Conservation (phyloP, 768 basidiomycete species). For the Dacryopinax primogenitus region DNA sequence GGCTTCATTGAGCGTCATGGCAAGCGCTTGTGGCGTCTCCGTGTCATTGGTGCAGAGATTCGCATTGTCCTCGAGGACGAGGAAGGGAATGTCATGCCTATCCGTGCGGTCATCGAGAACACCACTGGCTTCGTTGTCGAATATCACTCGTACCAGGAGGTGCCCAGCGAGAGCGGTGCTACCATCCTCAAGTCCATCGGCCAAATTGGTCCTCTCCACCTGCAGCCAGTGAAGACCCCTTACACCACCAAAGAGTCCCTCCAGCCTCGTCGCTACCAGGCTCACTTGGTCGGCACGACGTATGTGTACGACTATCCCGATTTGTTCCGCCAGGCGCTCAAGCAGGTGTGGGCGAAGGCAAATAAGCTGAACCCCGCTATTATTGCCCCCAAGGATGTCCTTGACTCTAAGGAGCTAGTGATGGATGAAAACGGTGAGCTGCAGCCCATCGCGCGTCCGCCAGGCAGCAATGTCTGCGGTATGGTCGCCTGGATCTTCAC, state of each 20-base stretch:
- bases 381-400: slow-evolving; percentile 57
- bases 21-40: slow-evolving; percentile 93
- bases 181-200: slow-evolving; percentile 96
- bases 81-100: slow-evolving; percentile 89
- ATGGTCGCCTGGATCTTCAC: slow-evolving; percentile 99
- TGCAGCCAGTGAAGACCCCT: slow-evolving; percentile 83
- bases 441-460: slow-evolving; percentile 77
- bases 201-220: slow-evolving; percentile 89
- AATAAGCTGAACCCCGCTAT: slow-evolving; percentile 52
- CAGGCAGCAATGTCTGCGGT: slow-evolving; percentile 88
- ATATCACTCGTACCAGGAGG: slow-evolving; percentile 96
- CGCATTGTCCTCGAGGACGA: slow-evolving; percentile 86
- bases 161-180: slow-evolving; percentile 87
- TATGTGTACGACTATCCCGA: slow-evolving; percentile 99
- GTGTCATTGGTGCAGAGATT: slow-evolving; percentile 96
- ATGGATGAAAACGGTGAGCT: slow-evolving; percentile 87
- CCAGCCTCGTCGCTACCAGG: slow-evolving; percentile 97
- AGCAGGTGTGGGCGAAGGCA: slow-evolving; percentile 78
- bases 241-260: slow-evolving; percentile 97
- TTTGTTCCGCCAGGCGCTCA: slow-evolving; percentile 91
- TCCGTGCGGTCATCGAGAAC: slow-evolving; percentile 96
- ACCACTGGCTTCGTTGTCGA: slow-evolving; percentile 98
- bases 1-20: slow-evolving; percentile 99
- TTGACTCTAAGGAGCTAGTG: slow-evolving; percentile 82
- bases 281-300: slow-evolving; percentile 94